Evolutionary conservation across 1,284 basidiomycete genomes (phyloP), one percentile per base, ranked within the genome.

Genomic region (Cerioporus squamosus): DNA sequence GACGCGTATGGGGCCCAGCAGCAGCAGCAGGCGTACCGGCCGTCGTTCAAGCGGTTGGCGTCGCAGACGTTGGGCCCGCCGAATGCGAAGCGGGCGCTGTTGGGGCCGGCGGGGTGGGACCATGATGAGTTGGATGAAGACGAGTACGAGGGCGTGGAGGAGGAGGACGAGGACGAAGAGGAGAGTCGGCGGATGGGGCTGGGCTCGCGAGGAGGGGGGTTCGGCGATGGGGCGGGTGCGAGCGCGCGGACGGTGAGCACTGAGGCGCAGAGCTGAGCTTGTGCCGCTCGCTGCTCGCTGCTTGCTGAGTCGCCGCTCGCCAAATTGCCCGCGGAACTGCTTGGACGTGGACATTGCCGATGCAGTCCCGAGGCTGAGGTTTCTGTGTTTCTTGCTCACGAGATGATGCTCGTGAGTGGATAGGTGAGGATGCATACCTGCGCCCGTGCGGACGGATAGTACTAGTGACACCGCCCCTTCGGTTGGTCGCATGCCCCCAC

Each of bases 11-110:
- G 12, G 33, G 10, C 33, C 29, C 29, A 29, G 29, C 29, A 29
- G 29, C 29, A 29, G 15, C 33, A 36, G 33, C 33, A 36, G 51
- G 66, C 67, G 14, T 66, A 76, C 42, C 74, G 88, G 2, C 89
- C 90, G 14, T 79, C 82, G 26, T 90, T 90, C 70, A 91, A 91
- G 75, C 78, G 90, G 24, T 71, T 89, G 31, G 82, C 89, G 1
- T 88, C 86, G 45, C 86, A 88, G 74, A 87, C 87, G 7, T 72
- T 91, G 5, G 88, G 79, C 1, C 86, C 88, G 4, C 74, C 76
- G 29, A 79, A 78, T 61, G 64, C 79, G 52, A 91, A 90, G 73
- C 74, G 87, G 24, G 77, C 80, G 33, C 65, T 79, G 64, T 71
- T 81, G 10, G 69, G 65, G 2, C 70, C 70, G 22, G 67, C 71